Base-by-base conservation (phyloP, 768 basidiomycete species). In the Leccinum incarnatum region DNA sequence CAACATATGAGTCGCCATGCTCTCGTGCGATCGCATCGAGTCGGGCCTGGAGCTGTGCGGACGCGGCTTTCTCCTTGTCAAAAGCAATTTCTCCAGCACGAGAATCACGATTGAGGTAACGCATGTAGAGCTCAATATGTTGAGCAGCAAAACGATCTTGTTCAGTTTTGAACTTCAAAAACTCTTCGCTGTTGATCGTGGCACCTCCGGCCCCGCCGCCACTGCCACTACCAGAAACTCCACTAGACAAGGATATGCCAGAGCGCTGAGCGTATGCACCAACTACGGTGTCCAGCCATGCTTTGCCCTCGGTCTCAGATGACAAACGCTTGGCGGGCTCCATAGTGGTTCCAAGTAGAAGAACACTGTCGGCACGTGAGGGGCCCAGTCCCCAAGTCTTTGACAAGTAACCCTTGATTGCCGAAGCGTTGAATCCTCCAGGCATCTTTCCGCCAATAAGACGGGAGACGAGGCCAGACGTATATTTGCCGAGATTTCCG, bases 361-460 rank as follows among this genome's bases (percentile, higher is more conserved):
- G 85, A 11, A 95, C 93, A 19, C 84, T 91, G 64, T 98, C 97
- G 8, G 91, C 84, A 53, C 95, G 94, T 15, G 83, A 82, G 4
- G 96, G 78, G 29, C 96, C 97, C n/a, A 98, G 78, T 51, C 97
- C 97, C 95, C 95, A 98, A 27, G 84, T 84, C 81, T 98, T 98
- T 37, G 86, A 83, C 29, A 99, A 81, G 72, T 99, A 83, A 0
- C 83, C 76, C 76, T 97, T 95, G 73, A 95, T 94, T 11, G 92
- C 83, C 7, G 95, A 92, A 19, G 89, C 79, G 65, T 97, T 97
- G 85, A 99, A 99, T 36, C 96, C 96, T 72, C 97, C 97, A 32
- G 97, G 97, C 93, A 99, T 96, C 78, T 99, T 99, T 50, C 87
- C 87, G 58, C 95, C 93, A 53, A 98, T 81, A 70, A 98, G 82